phyloP scores from a whole-genome alignment of 2,329 filamentous ascomycete species.

The Trichophyton mentagrophytes region DNA sequence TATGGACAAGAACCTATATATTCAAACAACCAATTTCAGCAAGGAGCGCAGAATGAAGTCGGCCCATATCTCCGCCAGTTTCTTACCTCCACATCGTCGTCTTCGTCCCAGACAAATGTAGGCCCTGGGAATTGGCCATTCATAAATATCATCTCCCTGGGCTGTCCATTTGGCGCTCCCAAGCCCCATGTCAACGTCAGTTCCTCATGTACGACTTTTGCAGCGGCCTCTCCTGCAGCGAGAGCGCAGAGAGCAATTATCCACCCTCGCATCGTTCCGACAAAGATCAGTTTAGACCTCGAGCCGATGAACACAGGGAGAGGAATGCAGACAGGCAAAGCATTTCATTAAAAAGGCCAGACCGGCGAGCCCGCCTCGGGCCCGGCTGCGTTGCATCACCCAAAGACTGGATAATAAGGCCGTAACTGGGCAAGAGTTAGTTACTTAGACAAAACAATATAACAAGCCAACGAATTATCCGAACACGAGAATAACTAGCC shows the following conservation, averaged over 20 bases:
- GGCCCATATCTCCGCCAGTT: neutral
- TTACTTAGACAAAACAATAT: neutral
- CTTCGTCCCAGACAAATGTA: conserved; percentile 11
- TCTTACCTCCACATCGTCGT: conserved; percentile 11
- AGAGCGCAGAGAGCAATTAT: neutral
- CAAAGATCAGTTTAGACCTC: neutral
- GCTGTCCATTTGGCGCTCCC: conserved; percentile 16
- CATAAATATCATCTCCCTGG: conserved; percentile 12
- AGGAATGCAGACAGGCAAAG: neutral
- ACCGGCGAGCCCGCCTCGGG: neutral
- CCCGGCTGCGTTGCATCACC: too few relatives aligned
- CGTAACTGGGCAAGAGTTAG: neutral
- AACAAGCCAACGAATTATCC: neutral
- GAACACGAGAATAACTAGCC: neutral
- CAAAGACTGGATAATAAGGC: neutral
- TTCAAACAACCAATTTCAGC: neutral
- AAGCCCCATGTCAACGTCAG: conserved; percentile 6
- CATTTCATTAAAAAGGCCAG: neutral
- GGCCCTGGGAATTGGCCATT: conserved; percentile 15
- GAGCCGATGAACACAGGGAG: neutral
- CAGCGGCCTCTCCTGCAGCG: neutral
- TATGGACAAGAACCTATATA: conserved; percentile 7
- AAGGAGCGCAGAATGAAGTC: neutral
- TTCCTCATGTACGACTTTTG: neutral
- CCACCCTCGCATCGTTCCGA: neutral